Conservation (phyloP, 176 grass and related monocot genomes). For the Juncus inflexus region DNA sequence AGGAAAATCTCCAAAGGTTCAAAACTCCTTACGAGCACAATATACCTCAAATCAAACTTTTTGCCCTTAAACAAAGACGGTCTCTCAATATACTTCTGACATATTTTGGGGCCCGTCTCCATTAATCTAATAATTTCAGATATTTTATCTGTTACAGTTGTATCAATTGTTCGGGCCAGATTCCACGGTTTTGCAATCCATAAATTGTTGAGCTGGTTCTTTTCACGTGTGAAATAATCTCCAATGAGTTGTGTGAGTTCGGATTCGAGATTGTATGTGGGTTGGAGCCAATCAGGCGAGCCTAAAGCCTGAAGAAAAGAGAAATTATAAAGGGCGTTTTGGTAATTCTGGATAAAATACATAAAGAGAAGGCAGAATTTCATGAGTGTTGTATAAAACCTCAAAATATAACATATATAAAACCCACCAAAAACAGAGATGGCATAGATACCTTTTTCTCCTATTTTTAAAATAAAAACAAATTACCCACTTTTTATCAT, state of each 20-base stretch:
- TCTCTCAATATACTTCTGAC: slow-evolving; percentile 89
- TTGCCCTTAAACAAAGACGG: slow-evolving; percentile 77
- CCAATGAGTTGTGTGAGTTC: slow-evolving; percentile 91
- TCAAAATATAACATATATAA: no score
- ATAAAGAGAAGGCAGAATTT: no score
- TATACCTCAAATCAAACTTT: slow-evolving; percentile 92
- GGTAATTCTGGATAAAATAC: neutral
- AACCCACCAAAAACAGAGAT: no score
- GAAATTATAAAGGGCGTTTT: neutral
- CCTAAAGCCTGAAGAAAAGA: slow-evolving; percentile 70
- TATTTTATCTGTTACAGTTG: slow-evolving; percentile 72
- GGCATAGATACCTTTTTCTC: no score
- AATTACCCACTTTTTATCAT: no score
- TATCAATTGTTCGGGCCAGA: slow-evolving; percentile 96
- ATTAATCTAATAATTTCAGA: slow-evolving; percentile 87
- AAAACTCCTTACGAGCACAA: slow-evolving; percentile 85
- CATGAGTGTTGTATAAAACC: no score
- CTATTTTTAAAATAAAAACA: no score
- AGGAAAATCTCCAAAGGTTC: slow-evolving; percentile 86
- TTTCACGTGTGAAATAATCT: slow-evolving; percentile 62
- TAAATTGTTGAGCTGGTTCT: slow-evolving; percentile 63
- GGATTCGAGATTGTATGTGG: slow-evolving; percentile 93
- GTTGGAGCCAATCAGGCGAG: slow-evolving; percentile 89
- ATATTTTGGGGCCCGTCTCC: slow-evolving; percentile 99
- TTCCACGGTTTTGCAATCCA: slow-evolving; percentile 99